Evolutionary conservation across 1,139 yeast species (phyloP), one percentile per base, ranked within the genome.

Genomic region (Hyphopichia fennica): DNA sequence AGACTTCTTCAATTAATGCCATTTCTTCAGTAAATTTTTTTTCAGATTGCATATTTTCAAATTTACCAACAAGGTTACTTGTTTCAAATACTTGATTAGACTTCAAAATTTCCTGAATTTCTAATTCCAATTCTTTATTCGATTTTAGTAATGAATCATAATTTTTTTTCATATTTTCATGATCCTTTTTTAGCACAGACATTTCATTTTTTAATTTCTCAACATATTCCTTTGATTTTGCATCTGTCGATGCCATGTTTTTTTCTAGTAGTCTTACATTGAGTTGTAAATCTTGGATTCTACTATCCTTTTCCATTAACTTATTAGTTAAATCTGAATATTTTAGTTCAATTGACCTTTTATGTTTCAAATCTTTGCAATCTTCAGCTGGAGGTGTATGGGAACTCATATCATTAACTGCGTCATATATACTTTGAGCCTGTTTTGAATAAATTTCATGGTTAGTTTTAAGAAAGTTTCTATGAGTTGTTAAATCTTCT

Each of bases 181-280:
- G 57, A 17, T 56, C 55, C 1, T 45, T 38, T 13, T 58, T 49
- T 17, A 72, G 46, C 1, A 41, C 41, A 0, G 49, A 44, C n/a
- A 72, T 46, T 33, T 61, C 58, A 2, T 42, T 15, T 15, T 56
- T 54, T 20, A 73, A 44, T 7, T 53, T 40, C 22, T 59, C 50
- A 20, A 57, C 43, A 27, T 66, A 58, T 27, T 53, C 58, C n/a
- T 51, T 57, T 35, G 65, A 67, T 19, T 62, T 65, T 11, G 58
- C 56, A 43, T 63, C 62, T 14, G 65, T 54, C 13, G 71, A 62
- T 9, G 50, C 56, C 58, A 79, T 63, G 51, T 71, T 75, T 18
- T 67, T 65, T 46, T 72, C 75, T 35, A 75, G 53, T 13, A 73
- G 56, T 9, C 66, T 65, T 9, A 77, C 59, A 45, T 74, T 77